Conservation (phyloP, 2,329 filamentous ascomycete genomes). For the Exophiala dermatitidis region DNA sequence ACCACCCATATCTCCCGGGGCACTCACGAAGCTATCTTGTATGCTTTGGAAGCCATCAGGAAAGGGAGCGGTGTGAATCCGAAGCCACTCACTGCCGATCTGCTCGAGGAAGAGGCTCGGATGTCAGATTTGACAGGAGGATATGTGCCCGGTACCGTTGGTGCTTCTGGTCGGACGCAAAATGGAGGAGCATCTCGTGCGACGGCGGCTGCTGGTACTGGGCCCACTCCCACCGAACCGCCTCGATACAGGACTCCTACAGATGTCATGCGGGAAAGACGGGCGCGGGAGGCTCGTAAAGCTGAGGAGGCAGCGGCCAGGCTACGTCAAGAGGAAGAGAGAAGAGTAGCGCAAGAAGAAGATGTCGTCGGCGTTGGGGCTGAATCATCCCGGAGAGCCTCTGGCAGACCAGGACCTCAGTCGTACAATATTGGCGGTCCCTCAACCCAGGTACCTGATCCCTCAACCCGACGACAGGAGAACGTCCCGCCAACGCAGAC, state of each 20-base stretch:
- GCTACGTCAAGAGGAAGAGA: constrained; percentile 42
- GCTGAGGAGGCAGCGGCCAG: constrained; percentile 59
- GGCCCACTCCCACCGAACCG: constrained; percentile 46
- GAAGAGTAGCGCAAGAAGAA: constrained; percentile 51
- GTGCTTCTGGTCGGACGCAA: constrained; percentile 49
- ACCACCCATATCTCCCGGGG: constrained; percentile 64
- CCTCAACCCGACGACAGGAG: constrained; percentile 19
- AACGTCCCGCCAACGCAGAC: constrained; percentile 25
- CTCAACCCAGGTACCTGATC: constrained; percentile 4
- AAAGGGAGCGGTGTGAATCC: constrained; percentile 26
- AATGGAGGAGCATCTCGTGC: constrained; percentile 50
- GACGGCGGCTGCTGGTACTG: constrained; percentile 33
- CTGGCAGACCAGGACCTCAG: constrained; percentile 18
- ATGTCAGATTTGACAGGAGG: constrained; percentile 78
- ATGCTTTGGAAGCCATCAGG: constrained; percentile 78
- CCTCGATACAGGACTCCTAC: constrained; percentile 71
- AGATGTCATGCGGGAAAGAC: constrained; percentile 84
- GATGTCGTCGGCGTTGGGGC: constrained; percentile 50
- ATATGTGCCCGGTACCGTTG: constrained; percentile 38
- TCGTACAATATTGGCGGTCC: constrained; percentile 17
- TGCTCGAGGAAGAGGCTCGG: constrained; percentile 77
- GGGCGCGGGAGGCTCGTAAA: constrained; percentile 65
- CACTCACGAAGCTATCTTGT: constrained; percentile 85
- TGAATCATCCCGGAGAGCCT: constrained; percentile 34
- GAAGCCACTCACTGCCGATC: constrained; percentile 76